phyloP scores from a whole-genome alignment of 2,329 filamentous ascomycete genomes.

The Penicillium paneum region DNA sequence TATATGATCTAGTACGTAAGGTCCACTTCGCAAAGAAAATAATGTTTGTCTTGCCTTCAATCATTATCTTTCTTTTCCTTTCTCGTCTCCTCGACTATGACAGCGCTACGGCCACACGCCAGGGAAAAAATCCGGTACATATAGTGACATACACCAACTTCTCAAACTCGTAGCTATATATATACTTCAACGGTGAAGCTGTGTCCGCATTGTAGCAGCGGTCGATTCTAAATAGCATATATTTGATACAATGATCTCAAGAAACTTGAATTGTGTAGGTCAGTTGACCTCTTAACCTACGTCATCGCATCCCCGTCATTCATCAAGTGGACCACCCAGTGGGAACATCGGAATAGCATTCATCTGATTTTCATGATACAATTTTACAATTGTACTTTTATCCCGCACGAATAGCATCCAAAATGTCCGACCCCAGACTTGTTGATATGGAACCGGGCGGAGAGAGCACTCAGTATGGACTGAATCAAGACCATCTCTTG shows the following conservation, averaged over 20 bases:
- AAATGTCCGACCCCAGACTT: conserved; percentile 52
- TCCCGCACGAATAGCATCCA: not conserved
- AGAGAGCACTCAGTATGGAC: conserved; percentile 55
- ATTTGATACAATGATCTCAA: not conserved
- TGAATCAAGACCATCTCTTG: not conserved
- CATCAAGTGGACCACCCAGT: conserved; percentile 3
- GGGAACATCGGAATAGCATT: not conserved
- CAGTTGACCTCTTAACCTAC: conserved; percentile 11
- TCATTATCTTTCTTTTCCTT: too few species aligned
- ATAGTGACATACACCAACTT: not conserved
- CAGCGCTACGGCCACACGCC: too few species aligned
- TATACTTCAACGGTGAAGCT: not conserved
- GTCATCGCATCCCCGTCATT: conserved; percentile 20
- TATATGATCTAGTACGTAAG: too few species aligned
- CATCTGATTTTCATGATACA: too few species aligned
- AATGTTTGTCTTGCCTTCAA: too few species aligned
- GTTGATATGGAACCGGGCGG: conserved; percentile 61
- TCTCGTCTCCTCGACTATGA: too few species aligned
- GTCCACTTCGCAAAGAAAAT: too few species aligned
- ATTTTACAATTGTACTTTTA: not conserved
- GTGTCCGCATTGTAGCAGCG: not conserved
- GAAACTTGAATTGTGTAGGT: not conserved
- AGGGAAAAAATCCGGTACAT: too few species aligned
- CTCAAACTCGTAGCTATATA: not conserved
- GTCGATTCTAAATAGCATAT: not conserved